Percentiles rank a stretch among this genome's conserved stretches.
Conservation (phyloP, 768 basidiomycete genomes). For the Flagelloscypha sp. region DNA sequence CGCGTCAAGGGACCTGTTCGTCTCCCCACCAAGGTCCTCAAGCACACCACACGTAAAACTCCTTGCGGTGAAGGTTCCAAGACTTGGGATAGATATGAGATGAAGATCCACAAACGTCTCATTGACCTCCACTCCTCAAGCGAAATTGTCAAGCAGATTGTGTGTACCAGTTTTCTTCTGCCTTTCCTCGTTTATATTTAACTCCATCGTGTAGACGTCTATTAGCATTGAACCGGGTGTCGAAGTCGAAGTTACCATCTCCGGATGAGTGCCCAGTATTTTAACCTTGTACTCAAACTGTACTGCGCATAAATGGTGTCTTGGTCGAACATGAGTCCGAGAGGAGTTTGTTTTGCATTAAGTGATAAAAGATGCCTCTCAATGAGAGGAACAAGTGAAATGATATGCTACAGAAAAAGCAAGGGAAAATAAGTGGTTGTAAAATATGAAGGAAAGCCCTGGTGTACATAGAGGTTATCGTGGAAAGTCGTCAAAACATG, state of each 20-base stretch:
- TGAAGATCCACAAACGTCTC: conserved; percentile 98
- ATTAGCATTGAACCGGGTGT: conserved; percentile 99
- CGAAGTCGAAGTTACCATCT: conserved; percentile 98
- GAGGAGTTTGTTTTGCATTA: no score
- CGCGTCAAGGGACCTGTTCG: conserved; percentile 98
- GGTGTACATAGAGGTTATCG: background rate
- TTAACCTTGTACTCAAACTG: no score
- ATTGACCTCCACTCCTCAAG: conserved; percentile 98
- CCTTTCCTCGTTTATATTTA: background rate
- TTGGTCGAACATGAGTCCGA: no score
- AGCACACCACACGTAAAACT: conserved; percentile 99
- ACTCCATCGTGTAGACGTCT: conserved; percentile 60
- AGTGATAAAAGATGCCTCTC: no score
- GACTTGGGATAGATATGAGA: conserved; percentile 99
- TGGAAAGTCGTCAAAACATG: conserved; percentile 43
- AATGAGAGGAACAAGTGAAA: no score
- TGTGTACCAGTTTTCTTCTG: conserved; percentile 34
- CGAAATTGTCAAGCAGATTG: conserved; percentile 99
- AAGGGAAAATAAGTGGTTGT: conserved; percentile 3
- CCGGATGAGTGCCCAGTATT: conserved; percentile 47
- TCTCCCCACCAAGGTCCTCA: conserved; percentile 97
- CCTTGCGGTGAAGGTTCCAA: conserved; percentile 99
- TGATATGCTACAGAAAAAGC: no score
- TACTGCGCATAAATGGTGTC: background rate
- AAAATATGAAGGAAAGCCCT: conserved; percentile 2